Evolutionary conservation across 441 rosid species (phyloP).

Genomic region (Iberis amara): DNA sequence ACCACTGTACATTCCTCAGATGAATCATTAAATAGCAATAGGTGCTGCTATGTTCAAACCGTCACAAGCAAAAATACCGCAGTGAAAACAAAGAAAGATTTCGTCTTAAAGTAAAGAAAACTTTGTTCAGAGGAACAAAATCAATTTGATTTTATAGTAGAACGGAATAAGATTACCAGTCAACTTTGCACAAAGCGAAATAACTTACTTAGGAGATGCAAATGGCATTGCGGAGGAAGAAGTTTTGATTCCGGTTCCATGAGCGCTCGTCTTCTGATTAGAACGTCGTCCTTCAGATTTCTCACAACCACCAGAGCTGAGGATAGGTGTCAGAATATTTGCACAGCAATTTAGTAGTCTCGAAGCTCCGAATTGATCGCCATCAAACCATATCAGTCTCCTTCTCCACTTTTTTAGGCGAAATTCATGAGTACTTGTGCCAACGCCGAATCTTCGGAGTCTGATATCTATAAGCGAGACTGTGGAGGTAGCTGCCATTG

Average conservation of each 20-base stretch:
- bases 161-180: too few relatives aligned
- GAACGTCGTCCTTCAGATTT: constrained; percentile 53
- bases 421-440: constrained; percentile 26
- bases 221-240: constrained; percentile 68
- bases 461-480: constrained; percentile 47
- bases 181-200: background rate
- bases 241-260: constrained; percentile 45
- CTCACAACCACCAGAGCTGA: constrained; percentile 30
- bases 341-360: constrained; percentile 47
- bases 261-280: constrained; percentile 48
- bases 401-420: constrained; percentile 30
- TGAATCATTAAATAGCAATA: too few relatives aligned
- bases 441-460: constrained; percentile 23
- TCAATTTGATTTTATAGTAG: too few relatives aligned
- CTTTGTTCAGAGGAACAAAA: too few relatives aligned
- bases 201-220: constrained; percentile 67
- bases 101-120: too few relatives aligned
- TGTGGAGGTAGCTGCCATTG: constrained; percentile 49
- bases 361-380: constrained; percentile 10
- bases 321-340: constrained; percentile 51
- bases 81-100: too few relatives aligned
- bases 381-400: constrained; percentile 26
- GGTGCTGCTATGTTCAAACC: too few relatives aligned
- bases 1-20: too few relatives aligned
- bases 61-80: too few relatives aligned